phyloP scores from a whole-genome alignment of 257 asterid genomes.

The Linderniella brevidens region DNA sequence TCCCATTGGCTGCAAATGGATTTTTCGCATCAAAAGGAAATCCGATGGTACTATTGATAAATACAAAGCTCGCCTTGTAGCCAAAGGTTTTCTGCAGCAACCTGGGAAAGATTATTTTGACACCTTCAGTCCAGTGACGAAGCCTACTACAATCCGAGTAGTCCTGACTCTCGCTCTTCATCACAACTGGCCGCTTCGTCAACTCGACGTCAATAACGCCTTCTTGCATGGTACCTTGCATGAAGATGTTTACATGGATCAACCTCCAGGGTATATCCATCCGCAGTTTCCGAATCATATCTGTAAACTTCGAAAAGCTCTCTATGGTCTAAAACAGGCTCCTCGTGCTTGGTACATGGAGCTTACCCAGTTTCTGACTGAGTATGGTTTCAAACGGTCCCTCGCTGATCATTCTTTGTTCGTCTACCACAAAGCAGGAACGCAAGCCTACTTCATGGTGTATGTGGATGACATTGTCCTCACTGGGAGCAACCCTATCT shows the following conservation, averaged over 20 bases:
- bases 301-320: not conserved
- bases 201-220: slow-evolving; percentile 7
- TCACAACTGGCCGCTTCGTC: not conserved
- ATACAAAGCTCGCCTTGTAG: slow-evolving; percentile 7
- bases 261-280: not conserved
- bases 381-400: not conserved
- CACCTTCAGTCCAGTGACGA: slow-evolving; percentile 2
- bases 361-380: not conserved
- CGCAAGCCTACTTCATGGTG: not conserved
- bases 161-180: not conserved
- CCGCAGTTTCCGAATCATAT: not conserved
- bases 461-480: not conserved
- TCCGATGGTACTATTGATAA: slow-evolving; percentile 2
- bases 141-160: slow-evolving; percentile 1
- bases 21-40: slow-evolving; percentile 2
- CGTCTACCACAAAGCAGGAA: not conserved
- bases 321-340: not conserved
- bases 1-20: slow-evolving; percentile 3
- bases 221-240: not conserved
- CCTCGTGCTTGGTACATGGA: slow-evolving; percentile 1
- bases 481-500: not conserved
- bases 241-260: not conserved
- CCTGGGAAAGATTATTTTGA: not conserved
- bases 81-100: not conserved
- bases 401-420: not conserved